Evolutionary conservation across 2,329 filamentous ascomycete species (phyloP).

Genomic region (Apiospora aurea): DNA sequence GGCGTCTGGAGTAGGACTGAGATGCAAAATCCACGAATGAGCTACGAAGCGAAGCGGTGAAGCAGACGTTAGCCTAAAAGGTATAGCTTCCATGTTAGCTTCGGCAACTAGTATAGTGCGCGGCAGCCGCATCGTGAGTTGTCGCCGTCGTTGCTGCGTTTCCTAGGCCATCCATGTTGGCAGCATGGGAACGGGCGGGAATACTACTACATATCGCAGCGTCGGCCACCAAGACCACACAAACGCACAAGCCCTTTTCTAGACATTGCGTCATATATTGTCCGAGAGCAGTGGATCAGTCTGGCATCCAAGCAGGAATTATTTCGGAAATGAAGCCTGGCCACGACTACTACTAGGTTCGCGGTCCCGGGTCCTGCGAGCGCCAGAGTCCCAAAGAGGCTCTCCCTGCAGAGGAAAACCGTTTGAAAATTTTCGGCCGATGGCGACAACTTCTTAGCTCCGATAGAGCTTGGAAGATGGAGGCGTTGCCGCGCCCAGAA

Average conservation of each 20-base stretch:
- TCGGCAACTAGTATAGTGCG: background rate
- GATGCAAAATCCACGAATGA: background rate
- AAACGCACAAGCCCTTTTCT: background rate
- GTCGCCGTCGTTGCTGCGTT: background rate
- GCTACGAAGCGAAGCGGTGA: background rate
- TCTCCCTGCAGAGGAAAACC: background rate
- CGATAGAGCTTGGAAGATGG: conserved; percentile 6
- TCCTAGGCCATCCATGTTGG: background rate
- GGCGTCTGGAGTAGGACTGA: background rate
- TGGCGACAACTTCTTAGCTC: conserved; percentile 9
- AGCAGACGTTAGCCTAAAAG: background rate
- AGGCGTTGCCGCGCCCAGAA: background rate
- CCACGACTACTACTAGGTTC: background rate
- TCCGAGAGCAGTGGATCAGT: background rate
- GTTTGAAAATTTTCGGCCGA: conserved; percentile 4
- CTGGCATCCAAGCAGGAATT: background rate
- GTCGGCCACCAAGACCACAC: background rate
- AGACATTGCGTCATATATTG: conserved; percentile 9
- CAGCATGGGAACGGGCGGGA: background rate
- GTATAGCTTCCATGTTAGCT: background rate
- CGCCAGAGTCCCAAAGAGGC: background rate
- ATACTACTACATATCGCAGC: background rate
- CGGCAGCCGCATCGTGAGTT: background rate
- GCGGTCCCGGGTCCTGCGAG: background rate
- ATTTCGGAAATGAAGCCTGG: conserved; percentile 1